These are phyloP conservation scores for Diutina neorugosa DNA, from an alignment of 1,139 yeast genomes.

Conservation along the genomic window DNA sequence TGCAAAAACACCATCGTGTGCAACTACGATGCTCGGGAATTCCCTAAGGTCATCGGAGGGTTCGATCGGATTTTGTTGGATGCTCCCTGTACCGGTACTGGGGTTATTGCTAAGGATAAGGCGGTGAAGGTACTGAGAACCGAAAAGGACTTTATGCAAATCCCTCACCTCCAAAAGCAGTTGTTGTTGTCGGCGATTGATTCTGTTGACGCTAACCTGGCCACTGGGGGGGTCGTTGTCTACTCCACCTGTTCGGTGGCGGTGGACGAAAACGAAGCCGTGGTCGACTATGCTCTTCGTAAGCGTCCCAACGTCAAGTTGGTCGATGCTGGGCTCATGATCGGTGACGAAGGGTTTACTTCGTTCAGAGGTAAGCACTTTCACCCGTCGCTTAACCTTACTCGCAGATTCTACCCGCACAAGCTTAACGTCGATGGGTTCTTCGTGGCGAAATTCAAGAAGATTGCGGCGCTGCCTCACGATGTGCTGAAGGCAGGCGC, in stretches of 20 bases:
- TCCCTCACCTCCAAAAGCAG: conserved; percentile 95
- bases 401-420: conserved; percentile 96
- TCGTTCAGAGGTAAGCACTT: conserved; percentile 89
- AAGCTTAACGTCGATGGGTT: conserved; percentile 98
- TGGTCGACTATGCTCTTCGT: conserved; percentile 93
- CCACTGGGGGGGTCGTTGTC: conserved; percentile 89
- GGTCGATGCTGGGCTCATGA: conserved; percentile 86
- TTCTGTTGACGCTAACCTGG: conserved; percentile 85
- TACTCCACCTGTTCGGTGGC: conserved; percentile 98
- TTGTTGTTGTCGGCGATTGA: conserved; percentile 89
- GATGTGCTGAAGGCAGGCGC: conserved; percentile 85
- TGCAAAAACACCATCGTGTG: conserved; percentile 95
- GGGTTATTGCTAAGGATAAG: conserved; percentile 96
- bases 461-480: conserved; percentile 76
- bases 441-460: conserved; percentile 91
- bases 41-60: conserved; percentile 97
- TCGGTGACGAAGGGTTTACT: conserved; percentile 94
- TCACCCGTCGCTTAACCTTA: conserved; percentile 61
- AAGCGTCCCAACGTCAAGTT: conserved; percentile 94
- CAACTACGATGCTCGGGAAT: conserved; percentile 96
- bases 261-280: conserved; percentile 97
- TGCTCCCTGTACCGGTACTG: conserved; percentile 99
- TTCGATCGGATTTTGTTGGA: conserved; percentile 90
- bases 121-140: conserved; percentile 89
- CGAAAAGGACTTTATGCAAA: conserved; percentile 91